Evolutionary conservation across 2,329 filamentous ascomycete genomes (phyloP).

Genomic region (Raffaelea albimanens): DNA sequence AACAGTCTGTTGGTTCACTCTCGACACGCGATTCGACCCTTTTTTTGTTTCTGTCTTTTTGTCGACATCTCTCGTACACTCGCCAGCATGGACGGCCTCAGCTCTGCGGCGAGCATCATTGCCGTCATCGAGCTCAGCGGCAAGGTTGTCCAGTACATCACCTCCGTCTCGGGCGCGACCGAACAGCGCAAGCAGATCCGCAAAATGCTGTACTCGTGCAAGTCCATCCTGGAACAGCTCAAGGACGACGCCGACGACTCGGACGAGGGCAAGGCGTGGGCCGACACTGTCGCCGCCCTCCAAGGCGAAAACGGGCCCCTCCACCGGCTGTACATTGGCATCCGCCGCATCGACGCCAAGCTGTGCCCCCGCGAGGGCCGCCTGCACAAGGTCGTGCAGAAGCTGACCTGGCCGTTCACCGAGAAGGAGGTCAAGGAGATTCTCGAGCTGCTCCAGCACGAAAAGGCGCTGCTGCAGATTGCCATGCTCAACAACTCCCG

Average conservation of each 20-base stretch:
- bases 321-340: background rate
- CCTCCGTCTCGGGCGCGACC: background rate
- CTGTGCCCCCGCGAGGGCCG: slow-evolving; percentile 3
- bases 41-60: too few relatives aligned
- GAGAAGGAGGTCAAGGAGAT: slow-evolving; percentile 16
- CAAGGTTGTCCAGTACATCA: slow-evolving; percentile 14
- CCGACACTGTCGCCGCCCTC: slow-evolving; percentile 13
- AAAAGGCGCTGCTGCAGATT: slow-evolving; percentile 2
- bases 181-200: too few relatives aligned
- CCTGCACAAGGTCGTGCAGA: background rate
- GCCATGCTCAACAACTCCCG: too few relatives aligned
- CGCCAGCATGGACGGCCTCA: slow-evolving; percentile 11
- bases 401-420: slow-evolving; percentile 14
- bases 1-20: too few relatives aligned
- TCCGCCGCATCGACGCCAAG: too few relatives aligned
- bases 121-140: slow-evolving; percentile 14
- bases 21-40: too few relatives aligned
- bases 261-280: slow-evolving; percentile 13
- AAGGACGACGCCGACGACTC: slow-evolving; percentile 14
- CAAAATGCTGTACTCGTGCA: slow-evolving; percentile 6
- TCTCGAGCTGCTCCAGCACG: slow-evolving; percentile 8
- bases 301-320: slow-evolving; percentile 13
- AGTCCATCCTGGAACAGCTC: slow-evolving; percentile 12
- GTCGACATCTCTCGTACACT: too few relatives aligned
- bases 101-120: slow-evolving; percentile 13